These are phyloP conservation scores for Parasitella parasitica DNA, from an alignment of 371 early-diverging fungal species.

Conservation along the genomic window DNA sequence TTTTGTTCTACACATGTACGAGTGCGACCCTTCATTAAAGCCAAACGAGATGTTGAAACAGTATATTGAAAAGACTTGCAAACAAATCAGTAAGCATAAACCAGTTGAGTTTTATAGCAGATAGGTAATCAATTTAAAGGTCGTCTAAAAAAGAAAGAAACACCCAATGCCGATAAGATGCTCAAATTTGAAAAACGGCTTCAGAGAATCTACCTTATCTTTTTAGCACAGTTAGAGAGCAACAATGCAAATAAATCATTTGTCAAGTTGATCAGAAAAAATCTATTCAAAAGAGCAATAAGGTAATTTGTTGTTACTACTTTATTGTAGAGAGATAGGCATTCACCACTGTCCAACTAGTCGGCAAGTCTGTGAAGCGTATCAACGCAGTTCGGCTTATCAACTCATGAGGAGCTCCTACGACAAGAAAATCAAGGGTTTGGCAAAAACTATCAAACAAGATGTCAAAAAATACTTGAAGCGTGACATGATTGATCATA, in stretches of 20 bases:
- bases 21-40: not conserved
- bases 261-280: not conserved
- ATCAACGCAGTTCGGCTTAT: not conserved
- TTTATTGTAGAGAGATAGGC: not conserved
- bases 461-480: not conserved
- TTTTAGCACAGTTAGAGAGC: not conserved
- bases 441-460: not conserved
- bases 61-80: not conserved
- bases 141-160: not conserved
- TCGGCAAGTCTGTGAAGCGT: not conserved
- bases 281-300: not conserved
- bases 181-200: not conserved
- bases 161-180: not conserved
- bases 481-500: not conserved
- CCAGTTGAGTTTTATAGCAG: not conserved
- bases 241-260: not conserved
- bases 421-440: not conserved
- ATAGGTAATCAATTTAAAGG: not conserved
- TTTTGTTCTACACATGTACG: not conserved
- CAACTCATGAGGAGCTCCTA: not conserved
- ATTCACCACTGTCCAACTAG: not conserved
- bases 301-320: not conserved
- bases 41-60: not conserved
- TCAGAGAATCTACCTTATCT: not conserved
- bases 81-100: not conserved